Evolutionary conservation across 257 asterid species (phyloP).

Genomic region (Osmanthus fragrans): DNA sequence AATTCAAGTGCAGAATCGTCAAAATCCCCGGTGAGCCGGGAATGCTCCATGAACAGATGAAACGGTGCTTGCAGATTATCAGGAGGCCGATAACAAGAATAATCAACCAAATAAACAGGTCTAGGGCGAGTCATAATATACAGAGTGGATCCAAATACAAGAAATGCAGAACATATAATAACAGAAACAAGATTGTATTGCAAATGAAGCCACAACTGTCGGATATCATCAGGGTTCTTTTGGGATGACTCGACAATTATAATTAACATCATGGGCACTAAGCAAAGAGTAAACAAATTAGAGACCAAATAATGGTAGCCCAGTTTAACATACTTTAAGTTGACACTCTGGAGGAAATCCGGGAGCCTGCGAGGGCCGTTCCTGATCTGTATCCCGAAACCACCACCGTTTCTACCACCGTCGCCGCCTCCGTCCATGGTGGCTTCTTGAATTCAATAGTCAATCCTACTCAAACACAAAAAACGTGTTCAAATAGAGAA

Average conservation of each 20-base stretch:
- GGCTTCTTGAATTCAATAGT: background rate
- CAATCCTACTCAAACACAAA: background rate
- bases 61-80: slow-evolving; percentile 50
- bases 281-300: slow-evolving; percentile 61
- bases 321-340: slow-evolving; percentile 74
- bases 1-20: slow-evolving; percentile 69
- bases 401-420: slow-evolving; percentile 15
- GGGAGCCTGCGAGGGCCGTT: slow-evolving; percentile 53
- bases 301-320: slow-evolving; percentile 88
- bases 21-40: slow-evolving; percentile 57
- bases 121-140: slow-evolving; percentile 72
- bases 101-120: slow-evolving; percentile 71
- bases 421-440: slow-evolving; percentile 55
- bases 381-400: slow-evolving; percentile 66
- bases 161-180: slow-evolving; percentile 57
- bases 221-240: slow-evolving; percentile 65
- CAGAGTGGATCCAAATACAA: slow-evolving; percentile 74
- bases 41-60: slow-evolving; percentile 56
- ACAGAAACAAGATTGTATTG: slow-evolving; percentile 67
- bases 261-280: slow-evolving; percentile 58
- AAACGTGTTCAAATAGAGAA: background rate
- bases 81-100: slow-evolving; percentile 63
- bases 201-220: slow-evolving; percentile 65
- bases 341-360: slow-evolving; percentile 80
- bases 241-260: slow-evolving; percentile 60